A percentile compares a stretch with the other conserved stretches of the same genome.
These are phyloP conservation scores for Xylariaceae sp. DNA, from an alignment of 2,329 filamentous ascomycete species.

Conservation along the genomic window DNA sequence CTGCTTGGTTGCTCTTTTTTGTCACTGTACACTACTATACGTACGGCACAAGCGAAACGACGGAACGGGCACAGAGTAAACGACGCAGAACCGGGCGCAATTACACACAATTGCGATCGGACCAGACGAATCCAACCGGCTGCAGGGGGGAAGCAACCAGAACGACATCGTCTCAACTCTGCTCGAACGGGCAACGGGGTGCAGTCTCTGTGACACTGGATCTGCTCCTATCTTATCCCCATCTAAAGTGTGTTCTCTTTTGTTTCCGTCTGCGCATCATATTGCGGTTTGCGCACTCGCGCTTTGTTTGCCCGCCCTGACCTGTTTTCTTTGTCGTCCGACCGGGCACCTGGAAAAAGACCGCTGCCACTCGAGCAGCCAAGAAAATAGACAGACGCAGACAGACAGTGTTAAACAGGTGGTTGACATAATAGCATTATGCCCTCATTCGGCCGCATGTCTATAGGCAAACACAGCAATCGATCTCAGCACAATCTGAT, in stretches of 20 bases:
- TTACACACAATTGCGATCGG: no score
- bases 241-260: not conserved
- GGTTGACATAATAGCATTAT: conserved; percentile 46
- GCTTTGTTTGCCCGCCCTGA: conserved; percentile 23
- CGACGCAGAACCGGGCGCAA: no score
- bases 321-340: conserved; percentile 20
- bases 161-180: no score
- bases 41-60: not conserved
- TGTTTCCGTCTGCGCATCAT: not conserved
- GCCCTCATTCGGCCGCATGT: conserved; percentile 60
- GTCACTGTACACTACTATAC: not conserved
- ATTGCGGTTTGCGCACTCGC: conserved; percentile 19
- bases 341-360: conserved; percentile 16
- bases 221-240: not conserved
- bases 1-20: no score
- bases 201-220: no score
- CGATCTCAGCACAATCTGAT: conserved; percentile 58
- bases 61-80: not conserved
- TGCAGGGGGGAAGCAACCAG: no score
- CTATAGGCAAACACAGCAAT: conserved; percentile 56
- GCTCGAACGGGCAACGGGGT: no score
- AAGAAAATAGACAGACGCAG: conserved; percentile 26
- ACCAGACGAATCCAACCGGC: no score
- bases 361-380: conserved; percentile 16
- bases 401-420: not conserved